phyloP scores from a whole-genome alignment of 2,329 filamentous ascomycete species.

The Hypomyces rosellus region DNA sequence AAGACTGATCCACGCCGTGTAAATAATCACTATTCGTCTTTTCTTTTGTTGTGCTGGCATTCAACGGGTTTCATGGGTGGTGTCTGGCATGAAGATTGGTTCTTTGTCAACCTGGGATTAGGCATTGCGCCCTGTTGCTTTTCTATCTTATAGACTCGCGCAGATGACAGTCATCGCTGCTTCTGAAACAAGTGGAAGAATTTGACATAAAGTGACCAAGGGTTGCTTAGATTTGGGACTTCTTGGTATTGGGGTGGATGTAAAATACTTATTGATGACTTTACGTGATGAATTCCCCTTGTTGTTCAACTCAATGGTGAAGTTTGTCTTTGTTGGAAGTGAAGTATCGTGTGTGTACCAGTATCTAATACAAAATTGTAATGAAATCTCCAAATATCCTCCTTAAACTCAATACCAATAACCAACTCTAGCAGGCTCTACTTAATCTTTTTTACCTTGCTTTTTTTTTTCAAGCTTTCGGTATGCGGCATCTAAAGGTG shows the following conservation, averaged over 20 bases:
- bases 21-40: constrained; percentile 20
- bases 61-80: constrained; percentile 20
- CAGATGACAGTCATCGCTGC: constrained; percentile 26
- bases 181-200: constrained; percentile 3
- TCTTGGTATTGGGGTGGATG: background rate
- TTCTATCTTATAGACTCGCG: constrained; percentile 28
- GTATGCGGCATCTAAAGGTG: no score
- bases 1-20: constrained; percentile 22
- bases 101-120: constrained; percentile 19
- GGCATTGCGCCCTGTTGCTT: constrained; percentile 25
- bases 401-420: no score
- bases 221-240: no score
- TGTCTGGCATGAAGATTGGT: constrained; percentile 26
- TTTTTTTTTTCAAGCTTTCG: no score
- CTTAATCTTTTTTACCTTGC: no score
- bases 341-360: no score
- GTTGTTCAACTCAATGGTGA: background rate
- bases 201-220: constrained; percentile 1
- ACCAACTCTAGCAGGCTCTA: no score
- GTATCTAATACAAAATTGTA: no score
- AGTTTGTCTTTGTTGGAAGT: no score
- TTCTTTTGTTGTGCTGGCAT: constrained; percentile 19
- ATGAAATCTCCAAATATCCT: no score
- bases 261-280: background rate
- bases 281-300: background rate